phyloP scores from a whole-genome alignment of 768 basidiomycete species.

The Rhizopogon vulgaris region DNA sequence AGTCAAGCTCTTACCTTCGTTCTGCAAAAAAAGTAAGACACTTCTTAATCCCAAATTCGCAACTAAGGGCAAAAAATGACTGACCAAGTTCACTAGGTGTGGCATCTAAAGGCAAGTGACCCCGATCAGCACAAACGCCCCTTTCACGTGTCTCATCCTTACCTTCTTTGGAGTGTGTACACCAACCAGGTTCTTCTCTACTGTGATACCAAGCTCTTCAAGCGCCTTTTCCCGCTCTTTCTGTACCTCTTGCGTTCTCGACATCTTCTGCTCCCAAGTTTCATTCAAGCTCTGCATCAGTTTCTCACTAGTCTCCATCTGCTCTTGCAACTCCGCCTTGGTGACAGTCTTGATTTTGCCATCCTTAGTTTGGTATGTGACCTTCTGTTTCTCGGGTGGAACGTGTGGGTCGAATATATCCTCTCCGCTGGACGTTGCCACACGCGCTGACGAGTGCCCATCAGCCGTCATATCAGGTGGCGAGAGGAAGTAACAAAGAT shows the following conservation, averaged over 20 bases:
- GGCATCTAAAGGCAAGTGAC: constrained; percentile 58
- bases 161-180: constrained; percentile 98
- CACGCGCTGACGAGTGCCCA: constrained; percentile 49
- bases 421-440: constrained; percentile 62
- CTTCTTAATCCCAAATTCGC: constrained; percentile 9
- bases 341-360: constrained; percentile 93
- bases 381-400: constrained; percentile 91
- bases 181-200: constrained; percentile 93
- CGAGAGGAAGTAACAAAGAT: constrained; percentile 15
- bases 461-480: background rate
- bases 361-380: constrained; percentile 89
- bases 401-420: constrained; percentile 81
- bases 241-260: constrained; percentile 89
- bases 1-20: constrained; percentile 50
- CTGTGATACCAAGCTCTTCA: constrained; percentile 95
- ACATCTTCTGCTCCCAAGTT: constrained; percentile 95
- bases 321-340: constrained; percentile 96
- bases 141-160: constrained; percentile 8
- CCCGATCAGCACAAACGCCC: constrained; percentile 7
- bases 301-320: constrained; percentile 93
- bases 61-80: constrained; percentile 25
- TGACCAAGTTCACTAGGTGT: constrained; percentile 86
- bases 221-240: constrained; percentile 96
- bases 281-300: constrained; percentile 90
- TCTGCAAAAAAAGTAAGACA: constrained; percentile 32